Conservation (phyloP, 2,329 filamentous ascomycete genomes). For the Fusarium drepaniforme region DNA sequence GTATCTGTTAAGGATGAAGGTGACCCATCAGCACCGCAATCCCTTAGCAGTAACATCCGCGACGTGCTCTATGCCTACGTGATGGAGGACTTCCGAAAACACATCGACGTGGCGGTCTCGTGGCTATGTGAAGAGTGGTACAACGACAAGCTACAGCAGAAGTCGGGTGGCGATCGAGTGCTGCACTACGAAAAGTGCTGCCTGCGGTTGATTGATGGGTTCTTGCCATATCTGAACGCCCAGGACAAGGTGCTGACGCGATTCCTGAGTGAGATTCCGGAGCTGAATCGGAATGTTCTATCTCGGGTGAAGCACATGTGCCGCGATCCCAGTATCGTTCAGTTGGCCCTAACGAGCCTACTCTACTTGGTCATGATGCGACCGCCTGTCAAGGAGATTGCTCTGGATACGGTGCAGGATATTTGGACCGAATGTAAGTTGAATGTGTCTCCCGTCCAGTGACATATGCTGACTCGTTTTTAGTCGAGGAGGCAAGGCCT, state of each 20-base stretch:
- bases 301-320: slow-evolving; percentile 77
- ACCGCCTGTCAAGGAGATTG: slow-evolving; percentile 72
- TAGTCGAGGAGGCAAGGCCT: slow-evolving; percentile 72
- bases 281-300: slow-evolving; percentile 79
- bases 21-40: slow-evolving; percentile 51
- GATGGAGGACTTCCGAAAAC: slow-evolving; percentile 89
- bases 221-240: slow-evolving; percentile 90
- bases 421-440: slow-evolving; percentile 75
- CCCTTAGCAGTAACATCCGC: slow-evolving; percentile 78
- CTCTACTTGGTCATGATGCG: slow-evolving; percentile 77
- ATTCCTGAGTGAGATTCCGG: slow-evolving; percentile 91
- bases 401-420: slow-evolving; percentile 74
- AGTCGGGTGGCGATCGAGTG: slow-evolving; percentile 60
- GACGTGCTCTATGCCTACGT: slow-evolving; percentile 87
- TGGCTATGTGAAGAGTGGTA: slow-evolving; percentile 99
- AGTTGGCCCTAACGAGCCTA: slow-evolving; percentile 73
- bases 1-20: slow-evolving; percentile 69
- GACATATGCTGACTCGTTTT: slow-evolving; percentile 30
- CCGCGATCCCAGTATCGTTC: slow-evolving; percentile 73
- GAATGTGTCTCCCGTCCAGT: not conserved
- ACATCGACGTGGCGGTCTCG: slow-evolving; percentile 89
- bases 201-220: slow-evolving; percentile 85
- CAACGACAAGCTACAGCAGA: slow-evolving; percentile 74
- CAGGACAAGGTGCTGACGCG: slow-evolving; percentile 91
- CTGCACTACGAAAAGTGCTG: slow-evolving; percentile 84